Conservation (phyloP, 306 rosid genomes). For the Sicyos edulis region DNA sequence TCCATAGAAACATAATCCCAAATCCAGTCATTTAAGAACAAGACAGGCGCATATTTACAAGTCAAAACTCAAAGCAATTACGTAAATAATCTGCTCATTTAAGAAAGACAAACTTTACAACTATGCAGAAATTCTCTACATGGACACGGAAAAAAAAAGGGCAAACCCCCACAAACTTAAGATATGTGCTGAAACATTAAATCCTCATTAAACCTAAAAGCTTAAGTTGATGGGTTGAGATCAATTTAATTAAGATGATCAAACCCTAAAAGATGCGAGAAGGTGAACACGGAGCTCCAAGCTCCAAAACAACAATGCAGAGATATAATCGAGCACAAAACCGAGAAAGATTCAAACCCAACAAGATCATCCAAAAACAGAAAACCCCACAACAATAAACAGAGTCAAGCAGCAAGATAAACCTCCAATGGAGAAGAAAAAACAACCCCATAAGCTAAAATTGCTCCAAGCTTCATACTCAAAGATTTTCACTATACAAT, state of each 20-base stretch:
- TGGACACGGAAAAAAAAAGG: not conserved
- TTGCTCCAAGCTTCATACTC: not conserved
- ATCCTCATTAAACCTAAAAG: too few species aligned
- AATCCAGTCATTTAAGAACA: not conserved
- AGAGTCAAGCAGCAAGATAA: not conserved
- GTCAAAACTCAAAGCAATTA: conserved; percentile 5
- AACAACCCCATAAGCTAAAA: not conserved
- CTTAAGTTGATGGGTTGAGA: too few species aligned
- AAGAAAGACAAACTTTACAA: not conserved
- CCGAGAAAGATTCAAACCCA: not conserved
- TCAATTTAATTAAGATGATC: too few species aligned
- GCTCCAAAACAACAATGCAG: conserved; percentile 10
- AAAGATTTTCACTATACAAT: not conserved
- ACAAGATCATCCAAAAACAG: not conserved
- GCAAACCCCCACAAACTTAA: not conserved
- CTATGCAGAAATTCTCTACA: not conserved
- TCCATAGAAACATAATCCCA: conserved; percentile 14
- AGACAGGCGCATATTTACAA: not conserved
- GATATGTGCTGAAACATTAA: not conserved
- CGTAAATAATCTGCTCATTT: not conserved
- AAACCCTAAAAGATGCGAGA: not conserved
- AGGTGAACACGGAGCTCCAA: not conserved
- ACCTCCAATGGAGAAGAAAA: not conserved
- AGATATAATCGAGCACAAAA: not conserved
- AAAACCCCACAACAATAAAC: not conserved